These are phyloP conservation scores for Hirschioporus abietinus DNA, from an alignment of 768 basidiomycete genomes.

Conservation along the genomic window DNA sequence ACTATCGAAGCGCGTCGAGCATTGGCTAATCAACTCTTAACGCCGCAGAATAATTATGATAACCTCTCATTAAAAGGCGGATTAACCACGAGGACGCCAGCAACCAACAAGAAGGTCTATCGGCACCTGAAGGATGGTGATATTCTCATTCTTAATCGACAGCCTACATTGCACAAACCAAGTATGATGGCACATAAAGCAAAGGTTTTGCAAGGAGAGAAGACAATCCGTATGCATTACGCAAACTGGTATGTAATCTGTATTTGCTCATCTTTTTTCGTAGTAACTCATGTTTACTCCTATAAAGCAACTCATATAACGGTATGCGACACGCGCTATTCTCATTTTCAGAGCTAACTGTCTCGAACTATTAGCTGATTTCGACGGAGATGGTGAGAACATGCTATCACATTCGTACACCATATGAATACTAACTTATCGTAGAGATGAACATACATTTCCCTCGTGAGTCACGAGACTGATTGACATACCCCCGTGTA, in stretches of 20 bases:
- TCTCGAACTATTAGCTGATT: slow-evolving; percentile 56
- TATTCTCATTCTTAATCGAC: slow-evolving; percentile 91
- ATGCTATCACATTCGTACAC: neutral
- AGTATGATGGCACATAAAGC: slow-evolving; percentile 99
- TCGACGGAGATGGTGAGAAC: slow-evolving; percentile 80
- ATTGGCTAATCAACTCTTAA: slow-evolving; percentile 91
- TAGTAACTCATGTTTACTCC: slow-evolving; percentile 15
- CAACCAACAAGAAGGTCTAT: slow-evolving; percentile 96
- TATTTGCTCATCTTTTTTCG: slow-evolving; percentile 1
- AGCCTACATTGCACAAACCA: slow-evolving; percentile 97
- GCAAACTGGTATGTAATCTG: slow-evolving; percentile 76
- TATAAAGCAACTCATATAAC: slow-evolving; percentile 89
- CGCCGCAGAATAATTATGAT: slow-evolving; percentile 67
- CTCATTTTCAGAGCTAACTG: slow-evolving; percentile 11
- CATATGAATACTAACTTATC: slow-evolving; percentile 17
- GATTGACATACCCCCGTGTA: neutral
- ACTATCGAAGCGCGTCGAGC: slow-evolving; percentile 88
- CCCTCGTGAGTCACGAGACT: slow-evolving; percentile 60
- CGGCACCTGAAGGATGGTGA: slow-evolving; percentile 93
- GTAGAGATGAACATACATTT: slow-evolving; percentile 99
- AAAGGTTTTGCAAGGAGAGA: slow-evolving; percentile 88
- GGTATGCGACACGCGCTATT: slow-evolving; percentile 40
- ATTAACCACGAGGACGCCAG: slow-evolving; percentile 69
- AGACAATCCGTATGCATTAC: slow-evolving; percentile 99
- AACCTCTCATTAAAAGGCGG: slow-evolving; percentile 40